Evolutionary conservation across 140 eudicot genomes (phyloP).

Genomic region (Oenanthe javanica): DNA sequence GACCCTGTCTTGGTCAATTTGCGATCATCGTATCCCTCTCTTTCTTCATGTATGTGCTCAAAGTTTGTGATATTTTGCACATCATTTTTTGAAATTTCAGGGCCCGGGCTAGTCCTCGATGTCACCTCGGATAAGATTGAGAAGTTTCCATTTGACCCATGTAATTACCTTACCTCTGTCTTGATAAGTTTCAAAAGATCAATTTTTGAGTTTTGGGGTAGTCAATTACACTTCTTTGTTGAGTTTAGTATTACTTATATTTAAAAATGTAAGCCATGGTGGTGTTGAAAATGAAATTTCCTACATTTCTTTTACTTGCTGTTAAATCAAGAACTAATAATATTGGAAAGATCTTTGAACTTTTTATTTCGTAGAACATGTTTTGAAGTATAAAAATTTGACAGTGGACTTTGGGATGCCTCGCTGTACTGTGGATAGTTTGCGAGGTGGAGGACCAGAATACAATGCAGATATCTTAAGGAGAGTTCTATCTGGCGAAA

Average conservation of each 20-base stretch:
- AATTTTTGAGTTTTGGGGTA: neutral
- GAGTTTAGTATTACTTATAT: neutral
- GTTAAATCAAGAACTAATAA: neutral
- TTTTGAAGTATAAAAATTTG: conserved; percentile 11
- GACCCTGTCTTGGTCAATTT: neutral
- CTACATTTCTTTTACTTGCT: neutral
- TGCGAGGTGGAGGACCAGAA: conserved; percentile 79
- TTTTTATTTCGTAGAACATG: neutral
- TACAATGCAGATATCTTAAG: conserved; percentile 64
- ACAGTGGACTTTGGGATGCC: conserved; percentile 88
- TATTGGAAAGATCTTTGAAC: neutral
- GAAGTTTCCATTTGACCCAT: conserved; percentile 78
- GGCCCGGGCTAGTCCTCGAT: conserved; percentile 77
- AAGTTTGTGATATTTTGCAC: neutral
- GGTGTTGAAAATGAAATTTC: neutral
- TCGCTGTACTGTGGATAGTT: conserved; percentile 67
- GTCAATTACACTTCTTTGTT: neutral
- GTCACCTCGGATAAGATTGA: conserved; percentile 66
- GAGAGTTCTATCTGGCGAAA: conserved; percentile 76
- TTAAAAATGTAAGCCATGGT: neutral
- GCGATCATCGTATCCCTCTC: conserved; percentile 1
- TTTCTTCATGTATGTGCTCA: neutral
- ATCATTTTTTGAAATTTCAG: conserved; percentile 23
- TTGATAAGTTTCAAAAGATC: neutral
- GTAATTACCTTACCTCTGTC: conserved; percentile 35